Percentiles rank a stretch among this genome's conserved stretches.
phyloP scores from a whole-genome alignment of 148 eudicot species.

The Fallopia convolvulus region DNA sequence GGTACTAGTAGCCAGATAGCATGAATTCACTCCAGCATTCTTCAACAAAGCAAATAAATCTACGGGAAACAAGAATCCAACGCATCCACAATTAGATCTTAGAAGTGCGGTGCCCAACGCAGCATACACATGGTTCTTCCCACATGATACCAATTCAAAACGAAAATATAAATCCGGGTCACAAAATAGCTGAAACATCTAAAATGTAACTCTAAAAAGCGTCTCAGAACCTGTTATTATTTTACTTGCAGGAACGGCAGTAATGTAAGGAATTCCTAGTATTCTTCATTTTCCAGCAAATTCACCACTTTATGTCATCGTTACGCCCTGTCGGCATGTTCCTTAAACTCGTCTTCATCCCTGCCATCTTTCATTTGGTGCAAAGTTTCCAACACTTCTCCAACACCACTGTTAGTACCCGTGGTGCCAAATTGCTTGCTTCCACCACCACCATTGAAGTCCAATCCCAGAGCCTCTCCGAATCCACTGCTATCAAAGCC shows the following conservation, averaged over 20 bases:
- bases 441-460: neutral
- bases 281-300: neutral
- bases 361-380: conserved; percentile 20
- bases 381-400: conserved; percentile 5
- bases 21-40: neutral
- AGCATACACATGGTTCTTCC: too few relatives aligned
- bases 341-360: conserved; percentile 25
- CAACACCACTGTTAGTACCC: neutral
- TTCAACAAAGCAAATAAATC: neutral
- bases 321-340: conserved; percentile 26
- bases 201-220: neutral
- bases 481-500: conserved; percentile 27
- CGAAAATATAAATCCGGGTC: neutral
- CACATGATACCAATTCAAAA: neutral
- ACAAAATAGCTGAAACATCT: neutral
- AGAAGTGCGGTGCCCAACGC: neutral
- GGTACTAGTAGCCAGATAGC: too few relatives aligned
- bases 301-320: neutral
- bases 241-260: neutral
- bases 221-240: too few relatives aligned
- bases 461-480: conserved; percentile 27
- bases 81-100: neutral
- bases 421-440: conserved; percentile 23
- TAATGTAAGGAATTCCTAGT: too few relatives aligned
- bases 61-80: neutral